phyloP scores from a whole-genome alignment of 2,329 filamentous ascomycete genomes.

The Epichloe festucae region DNA sequence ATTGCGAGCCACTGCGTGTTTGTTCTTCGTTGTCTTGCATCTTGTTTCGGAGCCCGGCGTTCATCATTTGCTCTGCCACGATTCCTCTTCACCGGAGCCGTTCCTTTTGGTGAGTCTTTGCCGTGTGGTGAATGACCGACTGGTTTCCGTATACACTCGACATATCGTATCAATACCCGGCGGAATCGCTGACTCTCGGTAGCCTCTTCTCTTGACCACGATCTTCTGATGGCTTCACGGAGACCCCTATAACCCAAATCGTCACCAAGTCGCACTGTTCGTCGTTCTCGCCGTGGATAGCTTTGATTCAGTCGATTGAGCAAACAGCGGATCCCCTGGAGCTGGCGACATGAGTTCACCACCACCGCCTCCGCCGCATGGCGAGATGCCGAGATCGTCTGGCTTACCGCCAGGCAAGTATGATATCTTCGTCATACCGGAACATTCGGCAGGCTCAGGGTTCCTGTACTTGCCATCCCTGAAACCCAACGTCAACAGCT shows the following conservation, averaged over 20 bases:
- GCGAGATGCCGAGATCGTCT: slow-evolving; percentile 55
- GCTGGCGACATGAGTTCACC: slow-evolving; percentile 40
- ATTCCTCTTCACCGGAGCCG: neutral
- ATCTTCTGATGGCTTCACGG: slow-evolving; percentile 17
- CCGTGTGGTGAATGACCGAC: neutral
- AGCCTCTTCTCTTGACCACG: neutral
- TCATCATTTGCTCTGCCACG: slow-evolving; percentile 14
- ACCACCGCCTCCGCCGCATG: slow-evolving; percentile 78
- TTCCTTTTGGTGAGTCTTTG: slow-evolving; percentile 1
- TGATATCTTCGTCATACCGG: slow-evolving; percentile 93
- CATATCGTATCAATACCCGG: neutral
- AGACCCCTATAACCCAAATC: slow-evolving; percentile 13
- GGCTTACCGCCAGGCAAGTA: slow-evolving; percentile 82
- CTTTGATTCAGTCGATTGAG: neutral
- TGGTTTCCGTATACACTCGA: neutral
- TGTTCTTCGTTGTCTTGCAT: slow-evolving; percentile 9
- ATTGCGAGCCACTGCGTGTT: slow-evolving; percentile 6
- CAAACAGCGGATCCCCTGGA: neutral
- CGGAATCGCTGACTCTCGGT: slow-evolving; percentile 6
- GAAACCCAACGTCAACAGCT: slow-evolving; percentile 76
- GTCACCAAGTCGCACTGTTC: neutral
- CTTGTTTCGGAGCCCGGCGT: slow-evolving; percentile 15
- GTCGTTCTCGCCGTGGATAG: neutral
- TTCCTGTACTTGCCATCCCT: slow-evolving; percentile 92
- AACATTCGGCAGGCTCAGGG: slow-evolving; percentile 75